These are phyloP conservation scores for Nissolia schottii DNA, from an alignment of 306 rosid genomes.

Conservation along the genomic window DNA sequence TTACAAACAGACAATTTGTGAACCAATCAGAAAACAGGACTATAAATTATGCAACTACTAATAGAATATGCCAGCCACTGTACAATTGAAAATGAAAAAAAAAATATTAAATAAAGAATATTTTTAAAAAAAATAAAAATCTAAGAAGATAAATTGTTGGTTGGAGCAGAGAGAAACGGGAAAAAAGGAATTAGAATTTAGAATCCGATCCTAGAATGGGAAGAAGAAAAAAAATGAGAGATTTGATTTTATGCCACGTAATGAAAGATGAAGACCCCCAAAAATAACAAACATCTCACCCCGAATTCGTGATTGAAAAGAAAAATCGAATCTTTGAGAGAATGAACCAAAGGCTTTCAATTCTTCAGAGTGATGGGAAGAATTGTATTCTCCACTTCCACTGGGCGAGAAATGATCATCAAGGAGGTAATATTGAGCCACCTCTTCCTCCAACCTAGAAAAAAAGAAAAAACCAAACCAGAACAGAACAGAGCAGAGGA, in stretches of 20 bases:
- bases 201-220: neutral
- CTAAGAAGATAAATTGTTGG: neutral
- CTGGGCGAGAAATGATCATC: neutral
- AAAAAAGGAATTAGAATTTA: neutral
- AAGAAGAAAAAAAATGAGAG: neutral
- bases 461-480: neutral
- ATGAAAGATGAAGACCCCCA: too few species aligned
- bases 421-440: neutral
- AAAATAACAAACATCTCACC: slow-evolving; percentile 29
- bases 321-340: slow-evolving; percentile 20
- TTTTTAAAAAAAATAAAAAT: neutral
- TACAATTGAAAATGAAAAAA: neutral
- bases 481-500: neutral
- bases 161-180: neutral
- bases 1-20: neutral
- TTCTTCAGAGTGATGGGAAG: neutral
- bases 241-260: too few species aligned
- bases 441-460: neutral
- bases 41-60: neutral
- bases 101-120: neutral
- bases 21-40: neutral
- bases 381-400: neutral
- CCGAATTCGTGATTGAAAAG: neutral
- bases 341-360: neutral
- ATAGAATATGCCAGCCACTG: neutral